These are phyloP conservation scores for Pseudozyma hubeiensis DNA, from an alignment of 1,284 basidiomycete genomes.

Conservation along the genomic window DNA sequence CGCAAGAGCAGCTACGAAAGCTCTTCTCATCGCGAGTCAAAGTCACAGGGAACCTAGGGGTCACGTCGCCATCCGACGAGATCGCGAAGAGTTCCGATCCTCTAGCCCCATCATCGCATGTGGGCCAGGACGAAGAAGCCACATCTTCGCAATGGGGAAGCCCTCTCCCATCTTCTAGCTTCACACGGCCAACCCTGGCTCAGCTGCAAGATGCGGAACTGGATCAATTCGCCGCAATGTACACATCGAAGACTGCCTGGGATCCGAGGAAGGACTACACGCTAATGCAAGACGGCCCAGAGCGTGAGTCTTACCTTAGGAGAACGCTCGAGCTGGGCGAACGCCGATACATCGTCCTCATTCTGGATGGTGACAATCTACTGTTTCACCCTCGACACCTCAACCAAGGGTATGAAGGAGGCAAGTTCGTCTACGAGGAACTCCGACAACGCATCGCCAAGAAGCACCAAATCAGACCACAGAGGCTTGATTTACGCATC, in stretches of 20 bases:
- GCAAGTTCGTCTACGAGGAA: constrained; percentile 26
- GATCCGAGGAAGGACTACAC: constrained; percentile 31
- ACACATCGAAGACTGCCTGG: constrained; percentile 36
- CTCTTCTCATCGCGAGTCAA: constrained; percentile 4
- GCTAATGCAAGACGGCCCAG: constrained; percentile 27
- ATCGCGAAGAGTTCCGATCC: too few species aligned
- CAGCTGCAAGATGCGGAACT: constrained; percentile 12
- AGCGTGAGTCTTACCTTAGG: background rate
- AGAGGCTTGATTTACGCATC: constrained; percentile 29
- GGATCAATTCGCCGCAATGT: constrained; percentile 19
- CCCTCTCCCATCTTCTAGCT: background rate
- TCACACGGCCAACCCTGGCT: constrained; percentile 24
- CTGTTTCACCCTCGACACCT: constrained; percentile 32
- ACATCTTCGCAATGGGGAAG: background rate
- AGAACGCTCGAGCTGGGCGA: constrained; percentile 2
- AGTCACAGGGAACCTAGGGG: background rate
- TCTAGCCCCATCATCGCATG: background rate
- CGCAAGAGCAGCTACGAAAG: constrained; percentile 16
- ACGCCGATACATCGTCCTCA: constrained; percentile 27
- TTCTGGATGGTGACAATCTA: constrained; percentile 45
- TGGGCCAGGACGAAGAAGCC: background rate
- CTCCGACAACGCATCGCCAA: constrained; percentile 31
- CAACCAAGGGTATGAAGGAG: constrained; percentile 27
- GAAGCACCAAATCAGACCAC: constrained; percentile 25
- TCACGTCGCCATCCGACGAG: too few species aligned